Conservation (phyloP, 768 basidiomycete species). For the Plicaturopsis crispa region DNA sequence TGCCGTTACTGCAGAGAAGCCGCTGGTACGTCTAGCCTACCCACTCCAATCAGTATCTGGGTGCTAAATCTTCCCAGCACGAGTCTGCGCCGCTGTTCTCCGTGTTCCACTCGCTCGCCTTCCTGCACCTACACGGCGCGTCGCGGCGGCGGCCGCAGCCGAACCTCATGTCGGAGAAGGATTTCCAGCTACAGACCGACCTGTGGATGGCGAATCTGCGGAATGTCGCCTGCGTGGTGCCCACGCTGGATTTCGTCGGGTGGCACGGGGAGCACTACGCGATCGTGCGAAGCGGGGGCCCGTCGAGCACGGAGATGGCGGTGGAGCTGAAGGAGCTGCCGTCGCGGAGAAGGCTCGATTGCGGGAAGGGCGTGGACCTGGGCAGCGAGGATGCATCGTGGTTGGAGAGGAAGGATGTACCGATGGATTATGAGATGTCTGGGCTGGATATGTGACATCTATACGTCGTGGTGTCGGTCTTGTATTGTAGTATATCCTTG, state of each 20-base stretch:
- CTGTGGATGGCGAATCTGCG: slow-evolving; percentile 44
- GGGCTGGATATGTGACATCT: too few species aligned
- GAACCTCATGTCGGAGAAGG: slow-evolving; percentile 51
- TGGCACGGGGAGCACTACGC: slow-evolving; percentile 71
- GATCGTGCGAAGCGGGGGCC: slow-evolving; percentile 32
- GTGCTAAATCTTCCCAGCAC: slow-evolving; percentile 28
- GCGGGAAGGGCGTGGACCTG: slow-evolving; percentile 59
- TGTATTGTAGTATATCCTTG: too few species aligned
- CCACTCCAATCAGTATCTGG: not conserved
- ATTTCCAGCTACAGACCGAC: slow-evolving; percentile 49
- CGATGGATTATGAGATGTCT: slow-evolving; percentile 66
- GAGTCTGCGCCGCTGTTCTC: slow-evolving; percentile 43
- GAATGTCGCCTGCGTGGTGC: slow-evolving; percentile 40
- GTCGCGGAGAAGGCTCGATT: slow-evolving; percentile 47
- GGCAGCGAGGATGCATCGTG: slow-evolving; percentile 56
- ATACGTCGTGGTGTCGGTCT: too few species aligned
- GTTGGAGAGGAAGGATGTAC: slow-evolving; percentile 69
- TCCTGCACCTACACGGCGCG: slow-evolving; percentile 50
- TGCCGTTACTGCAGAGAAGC: slow-evolving; percentile 40
- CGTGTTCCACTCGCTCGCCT: slow-evolving; percentile 41
- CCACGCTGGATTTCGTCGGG: slow-evolving; percentile 57
- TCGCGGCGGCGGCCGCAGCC: slow-evolving; percentile 45
- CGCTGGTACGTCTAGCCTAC: slow-evolving; percentile 37
- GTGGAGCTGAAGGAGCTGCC: slow-evolving; percentile 58
- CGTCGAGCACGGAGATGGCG: slow-evolving; percentile 3